Base-by-base conservation (phyloP, 163 green algal species). In the Volvox carteri region DNA sequence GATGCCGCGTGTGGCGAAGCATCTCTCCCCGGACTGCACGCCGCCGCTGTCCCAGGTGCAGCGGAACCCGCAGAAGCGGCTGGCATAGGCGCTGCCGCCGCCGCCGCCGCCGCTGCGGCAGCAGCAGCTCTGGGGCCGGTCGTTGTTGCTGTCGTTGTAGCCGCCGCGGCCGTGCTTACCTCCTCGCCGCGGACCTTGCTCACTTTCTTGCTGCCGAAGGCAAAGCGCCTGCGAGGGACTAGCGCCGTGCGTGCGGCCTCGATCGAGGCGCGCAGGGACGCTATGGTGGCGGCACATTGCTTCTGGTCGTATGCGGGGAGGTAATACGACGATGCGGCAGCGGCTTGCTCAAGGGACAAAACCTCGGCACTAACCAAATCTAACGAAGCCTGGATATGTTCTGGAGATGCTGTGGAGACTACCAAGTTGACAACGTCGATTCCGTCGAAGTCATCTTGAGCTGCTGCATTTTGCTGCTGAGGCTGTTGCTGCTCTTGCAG, bases 271-370 rank as follows among this genome's bases (percentile, higher is more conserved):
- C 91, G 85, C 30, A 96, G 77, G 7, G 92, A 86, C n/a, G 86
- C 78, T n/a, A 94, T 37, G 5, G 84, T 75, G 8, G 76, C 81
- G 21, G 89, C 92, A 79, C 87, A 90, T 21, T 92, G 90, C 48
- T 93, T 93, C 73, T 94, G 84, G 73, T 96, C 94, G 70, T 95
- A 96, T 0, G 67, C 65, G 0, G 94, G 94, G 12, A 96, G 91
- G 87, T 93, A 96, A 86, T 96, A 96, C 23, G 93, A 89, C 19
- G 94, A 92, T 8, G 89, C 90, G 28, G 94, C 88, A 23, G 91
- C 62, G 2, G 33, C 80, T 41, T 87, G 52, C 75, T 95, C 93
- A 41, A 94, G 52, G 11, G 48, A 50, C 21, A 88, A 30, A 46
- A 93, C 42, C 30, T 86, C 79, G 0, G 74, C 46, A 7, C 65